phyloP scores from a whole-genome alignment of 1,139 yeast genomes.

The Geotrichum candidum region DNA sequence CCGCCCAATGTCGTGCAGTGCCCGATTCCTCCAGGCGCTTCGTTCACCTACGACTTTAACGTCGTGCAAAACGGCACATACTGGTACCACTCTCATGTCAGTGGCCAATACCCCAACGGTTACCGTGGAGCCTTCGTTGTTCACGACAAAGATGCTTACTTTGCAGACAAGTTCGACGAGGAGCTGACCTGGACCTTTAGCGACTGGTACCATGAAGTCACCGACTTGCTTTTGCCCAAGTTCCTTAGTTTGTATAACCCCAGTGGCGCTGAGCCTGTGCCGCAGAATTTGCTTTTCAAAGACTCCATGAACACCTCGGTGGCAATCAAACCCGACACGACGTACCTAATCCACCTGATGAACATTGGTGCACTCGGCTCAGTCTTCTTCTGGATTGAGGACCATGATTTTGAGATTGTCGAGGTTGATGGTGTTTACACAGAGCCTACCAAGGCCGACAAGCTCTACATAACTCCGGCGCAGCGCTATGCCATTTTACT shows the following conservation, averaged over 20 bases:
- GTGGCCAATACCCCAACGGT: constrained; percentile 88
- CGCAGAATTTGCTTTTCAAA: constrained; percentile 70
- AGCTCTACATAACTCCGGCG: constrained; percentile 65
- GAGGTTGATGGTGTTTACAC: constrained; percentile 79
- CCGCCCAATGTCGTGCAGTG: constrained; percentile 83
- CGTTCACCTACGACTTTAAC: constrained; percentile 71
- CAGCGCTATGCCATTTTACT: constrained; percentile 73
- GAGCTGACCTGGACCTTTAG: constrained; percentile 59
- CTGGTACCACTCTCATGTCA: constrained; percentile 95
- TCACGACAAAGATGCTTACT: constrained; percentile 50
- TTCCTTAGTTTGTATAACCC: constrained; percentile 77
- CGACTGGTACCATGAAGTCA: constrained; percentile 79
- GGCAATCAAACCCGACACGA: constrained; percentile 68
- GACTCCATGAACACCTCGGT: constrained; percentile 68
- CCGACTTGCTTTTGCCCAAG: constrained; percentile 44
- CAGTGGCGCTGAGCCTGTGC: constrained; percentile 95
- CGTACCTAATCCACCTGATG: constrained; percentile 69
- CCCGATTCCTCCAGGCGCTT: constrained; percentile 71
- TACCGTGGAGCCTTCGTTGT: constrained; percentile 76
- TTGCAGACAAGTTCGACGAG: constrained; percentile 58
- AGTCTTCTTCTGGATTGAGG: constrained; percentile 79
- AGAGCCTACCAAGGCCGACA: constrained; percentile 55
- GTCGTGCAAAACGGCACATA: constrained; percentile 81
- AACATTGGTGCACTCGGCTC: constrained; percentile 86
- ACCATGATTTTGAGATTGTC: constrained; percentile 71